These are phyloP conservation scores for Aspergillus floridensis DNA, from an alignment of 2,329 filamentous ascomycete species.

Conservation along the genomic window DNA sequence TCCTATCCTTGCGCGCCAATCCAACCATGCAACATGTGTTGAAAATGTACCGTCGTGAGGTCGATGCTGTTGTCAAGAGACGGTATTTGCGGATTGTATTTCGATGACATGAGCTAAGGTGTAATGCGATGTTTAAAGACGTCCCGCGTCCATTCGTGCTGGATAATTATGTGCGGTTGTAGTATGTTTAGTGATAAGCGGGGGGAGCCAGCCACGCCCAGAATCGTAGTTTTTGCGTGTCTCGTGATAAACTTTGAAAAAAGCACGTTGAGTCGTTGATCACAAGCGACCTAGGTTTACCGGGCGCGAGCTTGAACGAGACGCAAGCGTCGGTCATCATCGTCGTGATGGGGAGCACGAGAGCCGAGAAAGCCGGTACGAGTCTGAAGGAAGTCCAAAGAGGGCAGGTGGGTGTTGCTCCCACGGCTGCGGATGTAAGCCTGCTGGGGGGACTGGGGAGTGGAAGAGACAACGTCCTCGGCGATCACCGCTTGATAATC, in stretches of 20 bases:
- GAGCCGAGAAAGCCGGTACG: constrained; percentile 26
- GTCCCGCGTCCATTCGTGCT: neutral
- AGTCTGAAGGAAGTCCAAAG: constrained; percentile 25
- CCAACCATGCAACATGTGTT: neutral
- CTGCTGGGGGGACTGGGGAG: constrained; percentile 39
- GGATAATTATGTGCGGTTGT: constrained; percentile 1
- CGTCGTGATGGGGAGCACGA: constrained; percentile 27
- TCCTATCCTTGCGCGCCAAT: neutral
- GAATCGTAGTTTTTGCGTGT: neutral
- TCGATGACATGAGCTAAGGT: neutral
- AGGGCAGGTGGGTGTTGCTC: constrained; percentile 31
- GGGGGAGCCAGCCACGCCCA: neutral
- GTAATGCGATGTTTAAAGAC: neutral
- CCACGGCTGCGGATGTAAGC: constrained; percentile 38
- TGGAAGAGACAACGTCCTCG: constrained; percentile 24
- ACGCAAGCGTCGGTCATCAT: constrained; percentile 42
- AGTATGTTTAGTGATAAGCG: neutral
- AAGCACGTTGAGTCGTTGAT: neutral
- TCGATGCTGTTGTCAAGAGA: neutral
- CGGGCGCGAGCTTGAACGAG: constrained; percentile 41
- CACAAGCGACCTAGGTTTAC: neutral
- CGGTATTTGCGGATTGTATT: neutral
- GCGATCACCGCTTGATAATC: constrained; percentile 62
- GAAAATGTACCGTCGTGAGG: neutral
- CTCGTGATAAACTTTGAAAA: neutral